Evolutionary conservation across 441 rosid species (phyloP).

Genomic region (Corymbia calophylla): DNA sequence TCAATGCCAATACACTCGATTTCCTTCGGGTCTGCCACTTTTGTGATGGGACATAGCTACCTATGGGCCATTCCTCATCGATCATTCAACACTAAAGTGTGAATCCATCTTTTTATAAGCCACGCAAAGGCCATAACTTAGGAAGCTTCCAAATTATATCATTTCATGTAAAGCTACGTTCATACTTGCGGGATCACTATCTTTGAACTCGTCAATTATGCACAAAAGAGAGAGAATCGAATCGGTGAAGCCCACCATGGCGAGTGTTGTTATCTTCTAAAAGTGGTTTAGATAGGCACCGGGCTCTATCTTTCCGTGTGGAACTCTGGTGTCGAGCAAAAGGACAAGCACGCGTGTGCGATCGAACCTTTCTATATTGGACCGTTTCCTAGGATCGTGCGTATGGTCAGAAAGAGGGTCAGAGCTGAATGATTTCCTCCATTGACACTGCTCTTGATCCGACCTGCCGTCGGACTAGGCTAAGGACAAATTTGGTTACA

Average conservation of each 20-base stretch:
- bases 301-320: not conserved
- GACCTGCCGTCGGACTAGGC: not conserved
- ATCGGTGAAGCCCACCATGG: not conserved
- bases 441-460: not conserved
- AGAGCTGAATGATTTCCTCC: not conserved
- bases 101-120: not conserved
- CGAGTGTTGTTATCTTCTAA: not conserved
- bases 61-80: not conserved
- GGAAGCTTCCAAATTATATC: not conserved
- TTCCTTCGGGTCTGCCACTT: not conserved
- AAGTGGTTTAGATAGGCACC: not conserved
- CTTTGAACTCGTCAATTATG: not conserved
- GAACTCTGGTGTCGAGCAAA: not conserved
- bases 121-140: not conserved
- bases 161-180: not conserved
- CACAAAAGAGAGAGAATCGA: not conserved
- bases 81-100: not conserved
- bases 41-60: not conserved
- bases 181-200: not conserved
- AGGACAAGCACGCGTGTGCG: not conserved
- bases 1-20: not conserved
- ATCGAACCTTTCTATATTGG: not conserved
- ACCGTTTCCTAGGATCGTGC: not conserved
- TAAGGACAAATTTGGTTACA: not conserved
- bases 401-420: not conserved